Base-by-base conservation (phyloP, 2,329 filamentous ascomycete genomes). In the Arachnomyces sp. region DNA sequence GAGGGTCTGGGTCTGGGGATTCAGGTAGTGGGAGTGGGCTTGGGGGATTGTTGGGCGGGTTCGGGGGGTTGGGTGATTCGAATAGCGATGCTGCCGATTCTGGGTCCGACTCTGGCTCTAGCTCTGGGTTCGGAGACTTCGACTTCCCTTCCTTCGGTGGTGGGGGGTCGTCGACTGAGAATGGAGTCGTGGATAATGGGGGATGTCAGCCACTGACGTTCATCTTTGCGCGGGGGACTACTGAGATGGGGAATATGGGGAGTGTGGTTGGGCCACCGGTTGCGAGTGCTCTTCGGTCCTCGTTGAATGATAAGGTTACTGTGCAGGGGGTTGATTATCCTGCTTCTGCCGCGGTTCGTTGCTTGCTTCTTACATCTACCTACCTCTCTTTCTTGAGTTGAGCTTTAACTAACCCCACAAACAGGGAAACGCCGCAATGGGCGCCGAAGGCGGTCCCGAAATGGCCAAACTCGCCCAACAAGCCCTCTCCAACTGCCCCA, bases 141-240 rank as follows among this genome's bases (percentile, higher is more conserved):
- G 29, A 9, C 20, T 25, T 25, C 5, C 20, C 9, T 25, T 25
- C 20, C 20, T 28, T 29, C 38, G 7, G 18, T 39, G 17, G 57
- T 51, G n/a, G 17, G 3, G 53, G 54, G 17, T 53, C 52, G n/a
- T 55, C 37, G 3, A 58, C 53, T 6, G 60, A 63, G 34, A 67
- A 67, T 44, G 65, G 62, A 7, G 56, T 69, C 28, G 56, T 52
- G 7, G 49, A 60, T 31, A 60, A 63, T 43, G 53, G 44, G 14
- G 61, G 55, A 50, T 69, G 66, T 53, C 57, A 65, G 35, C 57
- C 58, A 2, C 45, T 67, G 46, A 68, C 65, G 2, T 56, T 68
- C 38, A 62, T 68, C 38, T 68, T 65, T 39, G 65, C 65, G 12
- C 64, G 65, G 20, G 65, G 65, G 13, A 67, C 63, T 2, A 52